These are phyloP conservation scores for Apiospora phragmitis DNA, from an alignment of 2,329 filamentous ascomycete genomes.

Conservation along the genomic window DNA sequence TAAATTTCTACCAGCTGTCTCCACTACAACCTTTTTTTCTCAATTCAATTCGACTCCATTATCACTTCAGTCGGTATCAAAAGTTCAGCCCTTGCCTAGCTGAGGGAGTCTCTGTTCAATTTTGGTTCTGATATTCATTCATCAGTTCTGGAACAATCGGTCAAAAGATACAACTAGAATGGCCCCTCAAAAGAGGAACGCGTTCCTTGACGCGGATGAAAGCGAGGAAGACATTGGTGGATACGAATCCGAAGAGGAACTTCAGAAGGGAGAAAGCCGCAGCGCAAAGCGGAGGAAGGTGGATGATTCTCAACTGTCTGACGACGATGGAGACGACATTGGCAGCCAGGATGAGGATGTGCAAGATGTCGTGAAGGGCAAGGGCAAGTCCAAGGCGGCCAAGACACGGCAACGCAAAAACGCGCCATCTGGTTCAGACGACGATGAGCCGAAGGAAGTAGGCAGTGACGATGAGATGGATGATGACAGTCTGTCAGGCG, in stretches of 20 bases:
- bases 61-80: too few species aligned
- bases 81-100: neutral
- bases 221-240: slow-evolving; percentile 59
- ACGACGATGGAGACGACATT: slow-evolving; percentile 30
- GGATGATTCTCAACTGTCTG: slow-evolving; percentile 25
- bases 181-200: slow-evolving; percentile 69
- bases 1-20: neutral
- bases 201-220: slow-evolving; percentile 64
- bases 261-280: slow-evolving; percentile 65
- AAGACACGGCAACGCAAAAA: slow-evolving; percentile 16
- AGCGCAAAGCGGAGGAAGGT: slow-evolving; percentile 52
- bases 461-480: slow-evolving; percentile 13
- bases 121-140: neutral
- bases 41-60: neutral
- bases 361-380: slow-evolving; percentile 25
- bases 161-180: slow-evolving; percentile 41
- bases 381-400: slow-evolving; percentile 19
- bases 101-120: too few species aligned
- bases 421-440: slow-evolving; percentile 20
- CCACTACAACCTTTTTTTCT: slow-evolving; percentile 8
- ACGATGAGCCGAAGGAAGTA: slow-evolving; percentile 19
- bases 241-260: slow-evolving; percentile 68
- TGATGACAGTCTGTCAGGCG: slow-evolving; percentile 28
- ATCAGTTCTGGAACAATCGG: neutral
- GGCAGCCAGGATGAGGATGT: slow-evolving; percentile 22